phyloP scores from a whole-genome alignment of 495 filamentous ascomycete genomes.

The Cenococcum geophilum region DNA sequence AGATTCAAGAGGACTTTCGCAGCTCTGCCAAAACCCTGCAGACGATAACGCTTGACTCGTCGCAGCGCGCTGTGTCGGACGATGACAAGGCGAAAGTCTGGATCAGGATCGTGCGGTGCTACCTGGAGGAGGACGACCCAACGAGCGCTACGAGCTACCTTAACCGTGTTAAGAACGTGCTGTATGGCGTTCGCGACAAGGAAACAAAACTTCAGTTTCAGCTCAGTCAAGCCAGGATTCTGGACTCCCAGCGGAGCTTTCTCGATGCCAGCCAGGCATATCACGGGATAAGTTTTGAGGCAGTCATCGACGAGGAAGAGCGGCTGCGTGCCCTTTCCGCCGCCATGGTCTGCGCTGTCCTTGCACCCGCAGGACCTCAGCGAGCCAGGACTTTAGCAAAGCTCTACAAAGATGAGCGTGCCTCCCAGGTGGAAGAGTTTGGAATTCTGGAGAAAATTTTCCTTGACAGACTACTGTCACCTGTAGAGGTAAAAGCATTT shows the following conservation, averaged over 20 bases:
- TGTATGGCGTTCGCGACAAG: slow-evolving; percentile 67
- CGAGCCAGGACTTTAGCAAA: slow-evolving; percentile 71
- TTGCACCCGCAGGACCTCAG: slow-evolving; percentile 83
- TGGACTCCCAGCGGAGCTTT: slow-evolving; percentile 84
- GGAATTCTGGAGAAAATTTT: slow-evolving; percentile 97
- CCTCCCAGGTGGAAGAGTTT: slow-evolving; percentile 68
- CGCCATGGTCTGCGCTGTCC: slow-evolving; percentile 90
- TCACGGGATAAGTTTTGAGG: slow-evolving; percentile 71
- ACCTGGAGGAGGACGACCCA: slow-evolving; percentile 90
- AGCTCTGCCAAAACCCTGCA: slow-evolving; percentile 70
- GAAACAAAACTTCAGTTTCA: slow-evolving; percentile 75
- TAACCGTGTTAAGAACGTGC: slow-evolving; percentile 87
- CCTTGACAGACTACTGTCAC: slow-evolving; percentile 74
- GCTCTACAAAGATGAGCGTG: slow-evolving; percentile 91
- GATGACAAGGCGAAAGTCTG: slow-evolving; percentile 73
- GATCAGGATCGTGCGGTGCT: slow-evolving; percentile 91
- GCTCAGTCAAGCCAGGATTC: slow-evolving; percentile 84
- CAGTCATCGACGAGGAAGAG: slow-evolving; percentile 75
- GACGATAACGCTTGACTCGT: slow-evolving; percentile 79
- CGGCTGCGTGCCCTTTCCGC: slow-evolving; percentile 74
- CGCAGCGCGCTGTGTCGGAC: slow-evolving; percentile 73
- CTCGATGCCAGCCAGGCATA: slow-evolving; percentile 84
- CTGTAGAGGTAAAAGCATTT: slow-evolving; percentile 79
- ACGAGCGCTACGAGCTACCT: slow-evolving; percentile 77
- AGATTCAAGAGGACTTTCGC: slow-evolving; percentile 71